These are phyloP conservation scores for Emmonsiellopsis sp. DNA, from an alignment of 2,329 filamentous ascomycete species.

Conservation along the genomic window DNA sequence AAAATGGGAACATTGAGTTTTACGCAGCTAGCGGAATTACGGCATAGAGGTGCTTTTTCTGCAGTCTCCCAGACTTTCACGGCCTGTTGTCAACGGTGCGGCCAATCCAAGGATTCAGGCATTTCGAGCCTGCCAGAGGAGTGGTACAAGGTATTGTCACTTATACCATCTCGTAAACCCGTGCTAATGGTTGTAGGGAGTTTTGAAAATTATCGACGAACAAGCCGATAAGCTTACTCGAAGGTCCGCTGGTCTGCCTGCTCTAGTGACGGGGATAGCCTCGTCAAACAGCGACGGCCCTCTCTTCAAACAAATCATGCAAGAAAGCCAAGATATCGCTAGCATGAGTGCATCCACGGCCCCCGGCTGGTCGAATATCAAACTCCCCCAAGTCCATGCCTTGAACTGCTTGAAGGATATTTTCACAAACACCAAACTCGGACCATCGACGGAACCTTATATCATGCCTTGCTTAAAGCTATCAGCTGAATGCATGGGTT, in stretches of 20 bases:
- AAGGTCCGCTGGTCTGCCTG: slow-evolving; percentile 83
- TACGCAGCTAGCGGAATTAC: slow-evolving; percentile 68
- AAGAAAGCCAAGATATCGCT: slow-evolving; percentile 24
- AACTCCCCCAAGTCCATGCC: slow-evolving; percentile 85
- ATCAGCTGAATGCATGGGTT: slow-evolving; percentile 71
- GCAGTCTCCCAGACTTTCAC: slow-evolving; percentile 85
- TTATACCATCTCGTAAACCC: slow-evolving; percentile 5
- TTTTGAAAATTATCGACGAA: slow-evolving; percentile 60
- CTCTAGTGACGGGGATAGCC: slow-evolving; percentile 73
- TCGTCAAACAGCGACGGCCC: slow-evolving; percentile 47
- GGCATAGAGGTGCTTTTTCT: slow-evolving; percentile 88
- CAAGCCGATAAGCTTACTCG: slow-evolving; percentile 74
- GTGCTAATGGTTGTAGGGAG: slow-evolving; percentile 26
- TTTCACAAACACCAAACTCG: slow-evolving; percentile 72
- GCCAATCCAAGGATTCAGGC: slow-evolving; percentile 40
- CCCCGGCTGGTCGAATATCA: slow-evolving; percentile 24
- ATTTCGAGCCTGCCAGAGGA: slow-evolving; percentile 44
- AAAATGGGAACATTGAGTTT: slow-evolving; percentile 67
- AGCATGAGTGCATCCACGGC: slow-evolving; percentile 24
- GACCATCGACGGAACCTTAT: slow-evolving; percentile 63
- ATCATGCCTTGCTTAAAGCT: slow-evolving; percentile 66
- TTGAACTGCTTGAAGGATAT: slow-evolving; percentile 90
- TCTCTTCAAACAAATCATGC: slow-evolving; percentile 33
- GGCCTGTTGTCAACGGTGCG: slow-evolving; percentile 62
- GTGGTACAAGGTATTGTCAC: slow-evolving; percentile 59